Percentiles rank a stretch among this genome's conserved stretches.
Evolutionary conservation across 2,329 filamentous ascomycete genomes (phyloP).

Genomic region (Microdochium trichocladiopsis): DNA sequence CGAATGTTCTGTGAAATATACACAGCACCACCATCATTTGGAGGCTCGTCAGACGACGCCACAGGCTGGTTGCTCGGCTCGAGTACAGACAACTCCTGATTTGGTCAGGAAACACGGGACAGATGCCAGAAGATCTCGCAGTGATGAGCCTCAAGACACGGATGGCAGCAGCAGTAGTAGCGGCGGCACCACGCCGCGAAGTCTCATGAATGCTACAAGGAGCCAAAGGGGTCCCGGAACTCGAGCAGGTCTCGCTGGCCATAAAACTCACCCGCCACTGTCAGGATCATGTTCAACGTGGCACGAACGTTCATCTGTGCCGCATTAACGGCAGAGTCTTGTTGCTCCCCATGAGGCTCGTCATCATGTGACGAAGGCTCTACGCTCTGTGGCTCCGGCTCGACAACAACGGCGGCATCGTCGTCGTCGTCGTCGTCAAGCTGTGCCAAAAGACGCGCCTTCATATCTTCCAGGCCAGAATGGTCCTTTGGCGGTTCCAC

Average conservation of each 20-base stretch:
- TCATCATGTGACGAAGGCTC: constrained; percentile 1
- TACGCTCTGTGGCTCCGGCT: too few species aligned
- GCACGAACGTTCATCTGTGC: constrained; percentile 49
- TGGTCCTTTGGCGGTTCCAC: constrained; percentile 14
- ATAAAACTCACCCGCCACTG: constrained; percentile 79
- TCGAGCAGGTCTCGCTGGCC: constrained; percentile 82
- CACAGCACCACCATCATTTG: too few species aligned
- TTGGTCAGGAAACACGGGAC: too few species aligned
- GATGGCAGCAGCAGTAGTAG: too few species aligned
- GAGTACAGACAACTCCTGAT: too few species aligned
- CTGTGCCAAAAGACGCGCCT: constrained; percentile 37
- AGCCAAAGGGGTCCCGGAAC: constrained; percentile 57
- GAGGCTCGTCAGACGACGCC: too few species aligned
- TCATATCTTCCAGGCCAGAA: constrained; percentile 39
- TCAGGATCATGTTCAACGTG: constrained; percentile 90
- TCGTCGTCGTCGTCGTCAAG: constrained; percentile 22
- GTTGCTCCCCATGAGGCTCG: constrained; percentile 1
- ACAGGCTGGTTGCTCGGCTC: too few species aligned
- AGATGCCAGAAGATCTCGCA: too few species aligned
- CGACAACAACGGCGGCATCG: neutral
- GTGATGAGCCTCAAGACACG: too few species aligned
- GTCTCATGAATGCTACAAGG: constrained; percentile 26
- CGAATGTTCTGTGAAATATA: too few species aligned
- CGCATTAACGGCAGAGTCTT: constrained; percentile 21
- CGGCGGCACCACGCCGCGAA: too few species aligned